Evolutionary conservation across 768 basidiomycete species (phyloP).

Genomic region (Austroboletus festivus): DNA sequence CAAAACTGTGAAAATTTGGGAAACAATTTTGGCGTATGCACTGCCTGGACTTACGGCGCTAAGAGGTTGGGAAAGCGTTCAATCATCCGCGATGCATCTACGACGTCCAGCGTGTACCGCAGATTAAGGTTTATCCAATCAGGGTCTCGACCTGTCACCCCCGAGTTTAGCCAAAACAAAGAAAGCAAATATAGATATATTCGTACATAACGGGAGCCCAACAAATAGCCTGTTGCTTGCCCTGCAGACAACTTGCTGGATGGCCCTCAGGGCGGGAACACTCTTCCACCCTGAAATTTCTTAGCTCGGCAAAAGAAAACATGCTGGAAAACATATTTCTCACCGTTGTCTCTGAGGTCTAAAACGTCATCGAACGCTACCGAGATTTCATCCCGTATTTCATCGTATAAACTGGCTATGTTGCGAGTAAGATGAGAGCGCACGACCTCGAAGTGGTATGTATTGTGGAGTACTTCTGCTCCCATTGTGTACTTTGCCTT

Average conservation of each 20-base stretch:
- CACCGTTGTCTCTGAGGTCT: background rate
- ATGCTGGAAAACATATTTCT: background rate
- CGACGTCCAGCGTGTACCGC: constrained; percentile 29
- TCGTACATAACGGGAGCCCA: background rate
- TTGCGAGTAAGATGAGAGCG: constrained; percentile 33
- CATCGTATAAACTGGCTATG: too few species aligned
- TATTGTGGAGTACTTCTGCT: constrained; percentile 24
- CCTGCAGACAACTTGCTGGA: background rate
- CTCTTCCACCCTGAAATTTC: constrained; percentile 1
- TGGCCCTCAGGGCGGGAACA: background rate
- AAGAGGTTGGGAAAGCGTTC: constrained; percentile 32
- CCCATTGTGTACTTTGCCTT: constrained; percentile 40
- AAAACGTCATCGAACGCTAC: background rate
- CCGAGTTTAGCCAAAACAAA: background rate
- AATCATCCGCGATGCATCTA: constrained; percentile 9
- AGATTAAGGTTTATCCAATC: constrained; percentile 10
- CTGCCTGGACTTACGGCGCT: constrained; percentile 31
- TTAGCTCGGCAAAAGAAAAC: too few species aligned
- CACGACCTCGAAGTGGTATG: constrained; percentile 32
- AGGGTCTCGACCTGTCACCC: background rate
- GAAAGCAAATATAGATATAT: background rate
- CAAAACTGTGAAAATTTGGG: background rate
- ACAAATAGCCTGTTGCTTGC: background rate
- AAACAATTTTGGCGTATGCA: fast-evolving
- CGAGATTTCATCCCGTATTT: too few species aligned